These are phyloP conservation scores for Hansenula lynferdii DNA, from an alignment of 1,139 yeast genomes.

Conservation along the genomic window DNA sequence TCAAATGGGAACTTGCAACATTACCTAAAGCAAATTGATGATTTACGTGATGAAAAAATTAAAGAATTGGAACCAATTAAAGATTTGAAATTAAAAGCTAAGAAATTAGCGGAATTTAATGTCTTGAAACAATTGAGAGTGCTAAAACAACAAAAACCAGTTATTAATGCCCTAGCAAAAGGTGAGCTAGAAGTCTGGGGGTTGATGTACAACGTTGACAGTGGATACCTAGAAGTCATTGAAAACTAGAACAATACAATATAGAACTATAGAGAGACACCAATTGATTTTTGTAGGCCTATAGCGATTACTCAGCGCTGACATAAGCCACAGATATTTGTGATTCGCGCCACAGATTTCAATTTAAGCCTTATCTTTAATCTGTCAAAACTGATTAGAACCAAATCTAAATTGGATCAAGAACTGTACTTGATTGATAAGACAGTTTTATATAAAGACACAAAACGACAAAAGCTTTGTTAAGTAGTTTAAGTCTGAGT, in stretches of 20 bases:
- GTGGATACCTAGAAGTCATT: constrained; percentile 57
- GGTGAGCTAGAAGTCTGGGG: constrained; percentile 90
- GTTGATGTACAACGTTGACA: constrained; percentile 76
- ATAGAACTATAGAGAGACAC: too few relatives aligned
- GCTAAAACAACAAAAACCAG: constrained; percentile 60
- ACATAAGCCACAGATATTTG: too few relatives aligned
- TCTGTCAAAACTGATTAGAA: too few relatives aligned
- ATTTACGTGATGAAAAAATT: constrained; percentile 35
- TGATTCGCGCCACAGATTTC: too few relatives aligned
- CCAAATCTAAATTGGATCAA: too few relatives aligned
- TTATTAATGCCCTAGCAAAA: constrained; percentile 61
- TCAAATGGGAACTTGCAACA: constrained; percentile 27
- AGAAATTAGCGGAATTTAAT: constrained; percentile 72
- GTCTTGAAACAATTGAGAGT: constrained; percentile 56
- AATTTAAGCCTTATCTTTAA: too few relatives aligned
- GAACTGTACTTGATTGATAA: too few relatives aligned
- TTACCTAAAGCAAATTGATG: constrained; percentile 40
- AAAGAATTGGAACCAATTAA: constrained; percentile 31
- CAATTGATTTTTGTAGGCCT: too few relatives aligned
- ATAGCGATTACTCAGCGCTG: too few relatives aligned
- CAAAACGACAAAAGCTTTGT: too few relatives aligned
- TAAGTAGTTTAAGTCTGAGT: too few relatives aligned
- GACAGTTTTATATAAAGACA: too few relatives aligned
- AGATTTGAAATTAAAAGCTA: constrained; percentile 46
- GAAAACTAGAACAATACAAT: constrained; percentile 25